Conservation (phyloP, 1,284 basidiomycete genomes). For the Leucoagaricus sp. region DNA sequence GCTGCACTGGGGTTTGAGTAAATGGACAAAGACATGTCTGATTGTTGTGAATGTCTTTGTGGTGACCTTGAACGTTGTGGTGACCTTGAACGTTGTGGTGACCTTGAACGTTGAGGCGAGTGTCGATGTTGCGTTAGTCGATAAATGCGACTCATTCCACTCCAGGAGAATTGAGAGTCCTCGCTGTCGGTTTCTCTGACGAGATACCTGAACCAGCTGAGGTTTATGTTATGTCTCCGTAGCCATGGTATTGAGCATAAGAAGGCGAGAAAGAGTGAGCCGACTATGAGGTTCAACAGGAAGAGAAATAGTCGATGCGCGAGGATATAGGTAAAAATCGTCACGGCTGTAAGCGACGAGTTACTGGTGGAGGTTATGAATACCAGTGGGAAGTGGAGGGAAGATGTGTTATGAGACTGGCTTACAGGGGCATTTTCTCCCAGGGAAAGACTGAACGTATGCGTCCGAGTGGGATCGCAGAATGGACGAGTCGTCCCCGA, state of each 20-base stretch:
- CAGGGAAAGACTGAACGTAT: no score
- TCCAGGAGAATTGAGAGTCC: neutral
- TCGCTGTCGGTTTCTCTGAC: neutral
- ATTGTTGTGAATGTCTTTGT: neutral
- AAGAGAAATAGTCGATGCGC: conserved; percentile 2
- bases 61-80: no score
- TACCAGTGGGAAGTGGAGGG: no score
- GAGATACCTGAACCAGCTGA: neutral
- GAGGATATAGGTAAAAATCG: neutral
- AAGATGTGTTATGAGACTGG: no score
- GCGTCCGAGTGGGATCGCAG: no score
- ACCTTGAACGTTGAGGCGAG: no score
- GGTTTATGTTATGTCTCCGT: neutral
- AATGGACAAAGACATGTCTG: neutral
- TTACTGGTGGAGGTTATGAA: neutral
- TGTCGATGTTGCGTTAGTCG: no score
- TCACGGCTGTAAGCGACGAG: neutral
- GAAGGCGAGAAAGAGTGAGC: neutral
- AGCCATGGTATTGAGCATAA: conserved; percentile 5
- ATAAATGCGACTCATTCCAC: neutral
- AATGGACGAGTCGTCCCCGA: no score
- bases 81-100: no score
- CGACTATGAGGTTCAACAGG: neutral
- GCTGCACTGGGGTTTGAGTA: neutral
- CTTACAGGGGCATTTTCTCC: no score